phyloP scores from a whole-genome alignment of 2,329 filamentous ascomycete species.

The Sphaerulina musiva region DNA sequence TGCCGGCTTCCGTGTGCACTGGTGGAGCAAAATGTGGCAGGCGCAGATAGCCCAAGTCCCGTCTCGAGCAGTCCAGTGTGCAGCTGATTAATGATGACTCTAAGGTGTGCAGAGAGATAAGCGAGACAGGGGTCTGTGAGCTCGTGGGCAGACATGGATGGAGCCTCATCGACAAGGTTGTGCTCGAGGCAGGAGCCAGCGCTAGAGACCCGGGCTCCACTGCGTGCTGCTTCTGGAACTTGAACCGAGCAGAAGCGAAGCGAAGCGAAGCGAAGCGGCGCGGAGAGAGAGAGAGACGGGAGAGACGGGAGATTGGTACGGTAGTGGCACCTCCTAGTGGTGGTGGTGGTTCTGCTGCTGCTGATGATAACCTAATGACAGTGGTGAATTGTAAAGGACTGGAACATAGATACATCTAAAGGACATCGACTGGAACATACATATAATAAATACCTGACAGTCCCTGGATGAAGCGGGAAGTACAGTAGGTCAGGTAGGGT shows the following conservation, averaged over 20 bases:
- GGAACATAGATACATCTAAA: too few relatives aligned
- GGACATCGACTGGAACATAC: too few relatives aligned
- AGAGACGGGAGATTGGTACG: too few relatives aligned
- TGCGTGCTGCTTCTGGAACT: constrained; percentile 5
- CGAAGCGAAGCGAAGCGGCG: constrained; percentile 2
- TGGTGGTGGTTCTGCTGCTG: too few relatives aligned
- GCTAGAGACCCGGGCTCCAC: constrained; percentile 3
- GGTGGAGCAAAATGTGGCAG: background rate
- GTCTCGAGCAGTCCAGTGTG: background rate
- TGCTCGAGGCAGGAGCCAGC: background rate
- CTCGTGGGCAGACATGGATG: background rate
- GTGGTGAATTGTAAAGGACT: too few relatives aligned
- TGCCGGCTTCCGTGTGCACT: constrained; percentile 4
- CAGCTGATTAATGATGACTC: background rate
- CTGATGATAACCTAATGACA: too few relatives aligned
- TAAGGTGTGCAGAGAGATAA: constrained; percentile 6
- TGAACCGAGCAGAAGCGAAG: constrained; percentile 3
- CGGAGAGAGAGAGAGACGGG: too few relatives aligned
- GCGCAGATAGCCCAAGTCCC: too few relatives aligned
- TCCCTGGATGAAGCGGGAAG: too few relatives aligned
- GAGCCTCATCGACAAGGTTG: background rate
- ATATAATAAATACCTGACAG: too few relatives aligned
- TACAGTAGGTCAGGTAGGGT: too few relatives aligned
- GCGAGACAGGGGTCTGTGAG: constrained; percentile 1
- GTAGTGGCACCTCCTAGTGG: too few relatives aligned